Evolutionary conservation across 148 eudicot species (phyloP).

Genomic region (Rhododendron mucronatum): DNA sequence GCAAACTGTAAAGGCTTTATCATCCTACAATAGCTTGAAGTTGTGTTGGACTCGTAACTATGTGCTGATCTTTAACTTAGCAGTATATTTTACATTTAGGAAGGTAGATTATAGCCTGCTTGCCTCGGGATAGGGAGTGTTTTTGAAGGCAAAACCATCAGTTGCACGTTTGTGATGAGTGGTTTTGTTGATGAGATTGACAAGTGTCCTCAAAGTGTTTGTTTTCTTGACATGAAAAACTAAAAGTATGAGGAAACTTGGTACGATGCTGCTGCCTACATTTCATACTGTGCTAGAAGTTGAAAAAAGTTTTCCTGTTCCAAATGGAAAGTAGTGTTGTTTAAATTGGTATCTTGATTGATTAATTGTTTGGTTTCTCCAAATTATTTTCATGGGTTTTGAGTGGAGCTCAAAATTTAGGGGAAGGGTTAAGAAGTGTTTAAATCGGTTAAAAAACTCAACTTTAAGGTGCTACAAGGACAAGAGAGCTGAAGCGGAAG

Average conservation of each 20-base stretch:
- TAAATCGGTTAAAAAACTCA: background rate
- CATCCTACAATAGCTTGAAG: background rate
- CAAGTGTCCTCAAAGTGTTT: background rate
- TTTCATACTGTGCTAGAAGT: background rate
- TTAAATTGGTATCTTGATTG: background rate
- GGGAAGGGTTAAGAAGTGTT: background rate
- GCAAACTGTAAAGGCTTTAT: background rate
- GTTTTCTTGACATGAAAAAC: background rate
- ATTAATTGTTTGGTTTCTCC: background rate
- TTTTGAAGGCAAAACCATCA: background rate
- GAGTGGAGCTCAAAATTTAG: background rate
- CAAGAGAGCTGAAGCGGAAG: background rate
- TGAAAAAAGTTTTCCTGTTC: background rate
- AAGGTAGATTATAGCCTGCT: background rate
- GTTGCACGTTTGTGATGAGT: background rate
- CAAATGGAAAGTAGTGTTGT: background rate
- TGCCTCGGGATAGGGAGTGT: background rate
- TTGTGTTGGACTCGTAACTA: background rate
- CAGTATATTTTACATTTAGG: background rate
- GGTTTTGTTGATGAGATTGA: background rate
- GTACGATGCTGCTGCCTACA: background rate
- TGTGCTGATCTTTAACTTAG: background rate
- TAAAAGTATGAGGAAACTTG: background rate
- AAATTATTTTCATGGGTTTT: background rate
- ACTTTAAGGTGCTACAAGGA: constrained; percentile 3